These are phyloP conservation scores for Phaeosphaeria sp. DNA, from an alignment of 2,329 filamentous ascomycete genomes.

Conservation along the genomic window DNA sequence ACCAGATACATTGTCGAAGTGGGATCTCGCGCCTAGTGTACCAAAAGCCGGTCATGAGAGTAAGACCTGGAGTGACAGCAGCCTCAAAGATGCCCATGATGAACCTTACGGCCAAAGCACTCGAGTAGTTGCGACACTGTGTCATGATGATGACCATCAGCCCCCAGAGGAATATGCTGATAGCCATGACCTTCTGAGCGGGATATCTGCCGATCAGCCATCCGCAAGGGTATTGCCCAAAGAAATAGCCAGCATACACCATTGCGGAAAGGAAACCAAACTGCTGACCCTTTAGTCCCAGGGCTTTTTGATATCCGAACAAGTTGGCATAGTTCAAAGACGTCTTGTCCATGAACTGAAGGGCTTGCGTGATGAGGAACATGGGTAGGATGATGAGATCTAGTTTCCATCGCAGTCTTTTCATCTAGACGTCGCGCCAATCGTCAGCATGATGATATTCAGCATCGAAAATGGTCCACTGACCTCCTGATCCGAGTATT, in stretches of 20 bases:
- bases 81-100: slow-evolving; percentile 46
- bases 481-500: slow-evolving; percentile 17
- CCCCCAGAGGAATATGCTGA: slow-evolving; percentile 45
- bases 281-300: slow-evolving; percentile 39
- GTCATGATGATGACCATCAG: slow-evolving; percentile 44
- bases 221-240: slow-evolving; percentile 52
- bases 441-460: not conserved
- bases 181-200: slow-evolving; percentile 45
- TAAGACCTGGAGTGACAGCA: slow-evolving; percentile 42
- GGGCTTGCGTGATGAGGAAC: slow-evolving; percentile 27
- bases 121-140: slow-evolving; percentile 15
- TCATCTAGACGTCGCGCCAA: slow-evolving; percentile 6
- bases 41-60: slow-evolving; percentile 48
- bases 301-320: slow-evolving; percentile 45
- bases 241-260: slow-evolving; percentile 51
- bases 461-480: not conserved
- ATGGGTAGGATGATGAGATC: slow-evolving; percentile 31
- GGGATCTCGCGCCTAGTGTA: slow-evolving; percentile 46
- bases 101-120: slow-evolving; percentile 8
- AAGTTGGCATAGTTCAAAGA: slow-evolving; percentile 38
- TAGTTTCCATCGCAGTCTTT: slow-evolving; percentile 26
- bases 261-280: slow-evolving; percentile 50
- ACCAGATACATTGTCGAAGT: slow-evolving; percentile 38
- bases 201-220: slow-evolving; percentile 49
- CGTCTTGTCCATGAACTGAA: slow-evolving; percentile 34